Evolutionary conservation across 352 stramenopile species (phyloP).

Genomic region (Phytophthora tentaculata): DNA sequence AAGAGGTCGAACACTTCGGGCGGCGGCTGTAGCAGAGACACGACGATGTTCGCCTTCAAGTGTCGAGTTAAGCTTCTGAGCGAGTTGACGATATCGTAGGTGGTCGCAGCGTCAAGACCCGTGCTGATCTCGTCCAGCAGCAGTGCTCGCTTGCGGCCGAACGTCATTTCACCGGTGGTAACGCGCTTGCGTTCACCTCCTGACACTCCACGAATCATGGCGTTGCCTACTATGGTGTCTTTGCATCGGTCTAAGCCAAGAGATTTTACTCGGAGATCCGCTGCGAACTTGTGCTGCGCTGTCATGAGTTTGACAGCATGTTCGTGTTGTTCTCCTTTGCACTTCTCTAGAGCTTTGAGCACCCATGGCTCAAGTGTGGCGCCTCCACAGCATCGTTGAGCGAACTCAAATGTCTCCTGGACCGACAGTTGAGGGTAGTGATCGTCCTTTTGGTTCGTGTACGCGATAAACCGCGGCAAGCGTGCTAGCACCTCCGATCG

Average conservation of each 20-base stretch:
- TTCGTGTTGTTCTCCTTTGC: slow-evolving; percentile 43
- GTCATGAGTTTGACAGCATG: slow-evolving; percentile 38
- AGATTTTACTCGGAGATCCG: slow-evolving; percentile 41
- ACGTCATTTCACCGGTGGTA: slow-evolving; percentile 89
- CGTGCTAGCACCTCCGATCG: slow-evolving; percentile 26
- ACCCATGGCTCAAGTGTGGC: slow-evolving; percentile 52
- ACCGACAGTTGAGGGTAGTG: slow-evolving; percentile 93
- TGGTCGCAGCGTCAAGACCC: slow-evolving; percentile 59
- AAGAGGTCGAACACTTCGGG: slow-evolving; percentile 96
- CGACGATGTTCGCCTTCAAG: slow-evolving; percentile 64
- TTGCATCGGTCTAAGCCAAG: slow-evolving; percentile 59
- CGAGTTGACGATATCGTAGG: slow-evolving; percentile 64
- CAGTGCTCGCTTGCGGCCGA: slow-evolving; percentile 76
- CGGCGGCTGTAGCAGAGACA: slow-evolving; percentile 90
- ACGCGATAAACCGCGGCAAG: slow-evolving; percentile 46
- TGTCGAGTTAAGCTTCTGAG: slow-evolving; percentile 49
- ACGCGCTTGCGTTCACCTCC: slow-evolving; percentile 92
- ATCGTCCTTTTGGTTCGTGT: slow-evolving; percentile 73
- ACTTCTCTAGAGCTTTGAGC: slow-evolving; percentile 44
- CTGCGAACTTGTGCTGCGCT: slow-evolving; percentile 44
- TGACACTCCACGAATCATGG: slow-evolving; percentile 69
- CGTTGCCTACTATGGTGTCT: slow-evolving; percentile 68
- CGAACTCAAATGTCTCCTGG: slow-evolving; percentile 93
- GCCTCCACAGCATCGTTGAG: slow-evolving; percentile 74
- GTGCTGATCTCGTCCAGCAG: slow-evolving; percentile 86